These are phyloP conservation scores for Tuctoria greenei DNA, from an alignment of 176 grass and related monocot species.

Conservation along the genomic window DNA sequence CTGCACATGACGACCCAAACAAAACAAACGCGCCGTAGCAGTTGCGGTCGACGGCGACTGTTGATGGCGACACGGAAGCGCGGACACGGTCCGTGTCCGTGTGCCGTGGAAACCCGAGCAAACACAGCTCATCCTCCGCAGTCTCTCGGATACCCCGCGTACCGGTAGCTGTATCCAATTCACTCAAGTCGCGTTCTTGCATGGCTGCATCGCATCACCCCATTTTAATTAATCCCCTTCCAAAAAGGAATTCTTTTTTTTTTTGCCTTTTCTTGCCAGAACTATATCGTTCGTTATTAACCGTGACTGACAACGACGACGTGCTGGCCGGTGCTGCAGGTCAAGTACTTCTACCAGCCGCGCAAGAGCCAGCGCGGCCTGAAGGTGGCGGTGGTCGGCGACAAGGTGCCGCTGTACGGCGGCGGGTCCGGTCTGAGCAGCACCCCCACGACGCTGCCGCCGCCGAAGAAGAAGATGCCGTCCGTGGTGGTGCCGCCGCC, in stretches of 20 bases:
- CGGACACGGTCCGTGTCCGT: neutral
- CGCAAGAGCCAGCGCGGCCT: conserved; percentile 80
- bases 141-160: neutral
- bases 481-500: conserved; percentile 20
- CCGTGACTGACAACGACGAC: neutral
- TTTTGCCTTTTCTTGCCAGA: neutral
- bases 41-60: conserved; percentile 9
- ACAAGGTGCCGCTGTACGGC: conserved; percentile 83
- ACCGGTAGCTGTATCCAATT: neutral
- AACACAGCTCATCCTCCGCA: neutral
- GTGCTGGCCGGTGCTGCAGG: conserved; percentile 18
- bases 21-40: neutral
- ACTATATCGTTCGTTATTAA: neutral
- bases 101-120: conserved; percentile 18
- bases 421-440: conserved; percentile 67
- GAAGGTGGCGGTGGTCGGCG: conserved; percentile 48
- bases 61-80: conserved; percentile 18
- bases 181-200: neutral
- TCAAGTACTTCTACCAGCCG: conserved; percentile 84
- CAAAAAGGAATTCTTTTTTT: neutral
- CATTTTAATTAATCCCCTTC: neutral
- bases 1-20: conserved; percentile 35
- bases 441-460: conserved; percentile 43
- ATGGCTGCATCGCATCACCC: neutral
- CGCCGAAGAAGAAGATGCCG: conserved; percentile 29